Base-by-base conservation (phyloP, 148 eudicot species). In the Fagopyrum tataricum region DNA sequence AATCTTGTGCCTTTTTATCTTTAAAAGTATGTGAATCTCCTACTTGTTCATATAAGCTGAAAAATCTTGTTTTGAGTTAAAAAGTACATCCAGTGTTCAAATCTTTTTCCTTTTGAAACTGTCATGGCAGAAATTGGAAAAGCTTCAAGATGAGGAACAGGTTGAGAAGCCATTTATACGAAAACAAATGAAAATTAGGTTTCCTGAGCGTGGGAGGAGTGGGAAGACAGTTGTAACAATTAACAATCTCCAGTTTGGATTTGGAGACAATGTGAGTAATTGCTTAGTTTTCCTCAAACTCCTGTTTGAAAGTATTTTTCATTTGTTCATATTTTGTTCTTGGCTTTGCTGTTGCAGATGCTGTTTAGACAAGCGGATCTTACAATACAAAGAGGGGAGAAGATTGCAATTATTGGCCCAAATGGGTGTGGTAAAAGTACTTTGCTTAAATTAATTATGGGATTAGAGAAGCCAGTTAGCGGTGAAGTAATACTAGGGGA, bases 351-450 rank as follows among this genome's bases (percentile, higher is more conserved):
- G 79, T 73, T 67, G 44, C 87, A 95, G 98, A 87, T 87, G 71
- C 81, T 95, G 47, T 91, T 95, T 55, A 84, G 80, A 53, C 85
- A 90, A 47, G 93, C 97, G 68, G 88, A 87, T 79, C 76, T 90
- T 41, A 79, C 88, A 71, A 87, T 95, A 68, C 89, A 88, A 58
- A 89, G 86, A 78, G 98, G 98, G 73, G 98, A 95, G 82, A 95
- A 95, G 83, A 77, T 95, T 76, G 98, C 98, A 31, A 95, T 91
- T 72, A 84, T 95, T 67, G 98, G 98, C 37, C 96, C 98, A 13
- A 95, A 95, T 72, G 98, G 98, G 23, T 95, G 98, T 75, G 98
- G 98, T 49, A 95, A 95, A 82, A 95, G 98, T 80, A 95, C 93
- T 55, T 77, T 95, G 79, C 87, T 95, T 21, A 91, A 87, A 78